Evolutionary conservation across 257 asterid species (phyloP), one percentile per base, ranked within the genome.

Genomic region (Striga asiatica): DNA sequence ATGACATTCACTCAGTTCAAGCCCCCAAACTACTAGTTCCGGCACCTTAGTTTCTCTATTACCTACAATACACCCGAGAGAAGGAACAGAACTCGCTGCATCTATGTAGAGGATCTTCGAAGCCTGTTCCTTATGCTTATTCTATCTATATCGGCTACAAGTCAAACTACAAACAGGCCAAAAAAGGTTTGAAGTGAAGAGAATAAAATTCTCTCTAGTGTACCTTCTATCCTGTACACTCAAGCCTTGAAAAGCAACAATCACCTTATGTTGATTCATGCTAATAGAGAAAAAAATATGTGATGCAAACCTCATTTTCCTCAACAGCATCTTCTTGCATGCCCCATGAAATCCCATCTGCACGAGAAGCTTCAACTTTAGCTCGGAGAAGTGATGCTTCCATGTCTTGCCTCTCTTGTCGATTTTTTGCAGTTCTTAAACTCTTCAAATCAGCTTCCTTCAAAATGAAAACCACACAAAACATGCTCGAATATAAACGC

Each of bases 331-430:
- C 98, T 71, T 91, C 98, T 6, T 71, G 61, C 98, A 91, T 80
- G 61, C 98, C 98, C 98, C 98, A 91, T 22, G 98, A 91, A 71
- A 87, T 72, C 25, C 98, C 98, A 71, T 84, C 94, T 19, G 97
- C 92, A 53, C 76, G 76, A 71, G 95, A 84, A 39, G 98, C 97
- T 64, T 84, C 93, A 50, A 67, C 20, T 70, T 79, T 91, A 66
- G 98, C 98, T 66, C 98, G 82, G 24, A 55, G 63, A 66, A 91
- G 93, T 60, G 97, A 91, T 62, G 81, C 86, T 76, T 87, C 97
- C 98, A 91, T 91, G 67, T 91, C 98, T 62, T 78, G 76, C 81
- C 66, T 74, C 32, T 84, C 88, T 69, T 62, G 83, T 28, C 57
- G 93, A 49, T 72, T 56, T 79, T 79, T 87, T 47, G 81, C 80